phyloP scores from a whole-genome alignment of 192 early-diverging fungal genomes.

The Coemansia guatemalensis region DNA sequence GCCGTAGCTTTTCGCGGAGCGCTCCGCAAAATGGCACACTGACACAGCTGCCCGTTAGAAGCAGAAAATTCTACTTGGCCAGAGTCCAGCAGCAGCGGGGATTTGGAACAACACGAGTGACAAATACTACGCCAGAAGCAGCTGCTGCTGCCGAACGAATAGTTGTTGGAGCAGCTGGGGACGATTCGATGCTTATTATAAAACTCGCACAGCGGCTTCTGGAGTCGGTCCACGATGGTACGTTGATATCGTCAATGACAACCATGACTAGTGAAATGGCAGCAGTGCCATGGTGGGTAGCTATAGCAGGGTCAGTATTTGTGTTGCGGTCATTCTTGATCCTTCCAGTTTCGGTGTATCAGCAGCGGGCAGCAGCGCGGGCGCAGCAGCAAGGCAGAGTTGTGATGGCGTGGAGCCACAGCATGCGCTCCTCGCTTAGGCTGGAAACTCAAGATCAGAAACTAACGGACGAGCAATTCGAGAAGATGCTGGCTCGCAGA shows the following conservation, averaged over 20 bases:
- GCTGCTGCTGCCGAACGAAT: not conserved
- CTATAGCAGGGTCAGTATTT: conserved; percentile 26
- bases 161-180: not conserved
- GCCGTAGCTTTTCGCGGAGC: not conserved
- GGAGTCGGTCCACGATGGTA: conserved; percentile 33
- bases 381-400: conserved; percentile 8
- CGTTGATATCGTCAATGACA: conserved; percentile 1
- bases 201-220: conserved; percentile 21
- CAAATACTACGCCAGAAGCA: not conserved
- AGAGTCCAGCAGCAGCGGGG: not conserved
- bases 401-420: conserved; percentile 9
- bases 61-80: not conserved
- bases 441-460: conserved; percentile 7
- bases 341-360: conserved; percentile 25
- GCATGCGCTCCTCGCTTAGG: conserved; percentile 12
- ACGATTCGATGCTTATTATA: conserved; percentile 14
- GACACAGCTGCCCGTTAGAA: not conserved
- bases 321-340: conserved; percentile 16
- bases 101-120: not conserved
- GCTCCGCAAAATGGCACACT: not conserved
- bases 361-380: conserved; percentile 24
- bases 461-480: conserved; percentile 8
- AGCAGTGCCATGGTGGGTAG: conserved; percentile 41
- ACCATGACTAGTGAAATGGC: not conserved
- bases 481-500: conserved; percentile 2